These are phyloP conservation scores for Gypsophila paniculata DNA, from an alignment of 179 eudicot species.

Conservation along the genomic window DNA sequence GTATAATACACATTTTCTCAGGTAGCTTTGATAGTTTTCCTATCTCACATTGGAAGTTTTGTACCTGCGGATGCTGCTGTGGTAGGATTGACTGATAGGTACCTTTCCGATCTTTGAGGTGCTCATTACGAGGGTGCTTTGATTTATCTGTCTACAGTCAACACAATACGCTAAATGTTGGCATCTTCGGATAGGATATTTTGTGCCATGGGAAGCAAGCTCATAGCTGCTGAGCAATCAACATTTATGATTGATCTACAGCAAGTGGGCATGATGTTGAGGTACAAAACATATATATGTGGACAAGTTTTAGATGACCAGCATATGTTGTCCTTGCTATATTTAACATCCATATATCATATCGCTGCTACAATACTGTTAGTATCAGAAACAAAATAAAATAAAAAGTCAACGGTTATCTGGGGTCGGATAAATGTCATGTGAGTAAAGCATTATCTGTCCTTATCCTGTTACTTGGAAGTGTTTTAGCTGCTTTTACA, in stretches of 20 bases:
- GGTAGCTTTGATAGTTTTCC: constrained; percentile 97
- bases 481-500: not conserved
- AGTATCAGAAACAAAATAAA: not conserved
- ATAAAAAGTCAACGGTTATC: not conserved
- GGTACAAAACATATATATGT: constrained; percentile 36
- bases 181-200: constrained; percentile 56
- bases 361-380: not conserved
- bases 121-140: constrained; percentile 12
- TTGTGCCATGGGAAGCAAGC: constrained; percentile 92
- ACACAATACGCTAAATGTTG: constrained; percentile 3
- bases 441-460: not conserved
- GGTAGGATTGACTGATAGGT: constrained; percentile 97
- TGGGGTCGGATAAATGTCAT: constrained; percentile 2
- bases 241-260: constrained; percentile 98
- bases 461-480: constrained; percentile 5
- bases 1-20: constrained; percentile 33
- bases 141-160: not conserved
- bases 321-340: constrained; percentile 14
- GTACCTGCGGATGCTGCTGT: constrained; percentile 96
- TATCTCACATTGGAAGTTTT: constrained; percentile 96
- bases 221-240: constrained; percentile 88
- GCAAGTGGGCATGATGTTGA: constrained; percentile 97
- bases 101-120: constrained; percentile 5
- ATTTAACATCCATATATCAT: not conserved
- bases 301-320: not conserved